phyloP scores from a whole-genome alignment of 805 yeast species.

The Debaryomyces hansenii region DNA sequence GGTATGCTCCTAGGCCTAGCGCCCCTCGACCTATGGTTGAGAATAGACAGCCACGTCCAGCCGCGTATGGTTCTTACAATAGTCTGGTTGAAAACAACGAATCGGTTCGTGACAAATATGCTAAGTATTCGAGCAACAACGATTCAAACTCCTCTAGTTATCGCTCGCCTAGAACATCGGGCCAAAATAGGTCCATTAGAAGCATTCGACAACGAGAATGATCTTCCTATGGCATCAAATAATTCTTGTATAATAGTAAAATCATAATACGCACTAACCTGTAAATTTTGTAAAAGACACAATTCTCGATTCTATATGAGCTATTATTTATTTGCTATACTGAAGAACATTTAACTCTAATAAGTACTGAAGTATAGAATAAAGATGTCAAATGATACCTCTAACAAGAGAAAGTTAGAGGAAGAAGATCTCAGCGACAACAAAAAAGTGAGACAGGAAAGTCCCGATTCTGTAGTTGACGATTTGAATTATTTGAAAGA shows the following conservation, averaged over 20 bases:
- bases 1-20: slow-evolving; percentile 2
- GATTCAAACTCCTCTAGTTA: slow-evolving; percentile 1
- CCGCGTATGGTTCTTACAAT: slow-evolving; percentile 1
- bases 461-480: slow-evolving; percentile 3
- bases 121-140: slow-evolving; percentile 14
- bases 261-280: background rate
- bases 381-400: slow-evolving; percentile 13
- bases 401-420: slow-evolving; percentile 19
- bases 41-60: background rate
- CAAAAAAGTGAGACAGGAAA: slow-evolving; percentile 10
- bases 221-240: background rate
- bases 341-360: no score
- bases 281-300: background rate
- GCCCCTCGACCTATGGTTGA: slow-evolving; percentile 1
- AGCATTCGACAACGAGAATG: slow-evolving; percentile 11
- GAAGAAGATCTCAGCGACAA: slow-evolving; percentile 7
- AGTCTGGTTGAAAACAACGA: background rate
- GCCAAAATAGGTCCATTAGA: slow-evolving; percentile 11
- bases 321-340: no score
- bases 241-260: background rate
- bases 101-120: slow-evolving; percentile 21
- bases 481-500: slow-evolving; percentile 26
- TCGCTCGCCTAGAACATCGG: slow-evolving; percentile 5
- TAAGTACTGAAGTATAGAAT: background rate
- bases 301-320: no score